Conservation (phyloP, 768 basidiomycete genomes). For the Hysterangium stoloniferum region DNA sequence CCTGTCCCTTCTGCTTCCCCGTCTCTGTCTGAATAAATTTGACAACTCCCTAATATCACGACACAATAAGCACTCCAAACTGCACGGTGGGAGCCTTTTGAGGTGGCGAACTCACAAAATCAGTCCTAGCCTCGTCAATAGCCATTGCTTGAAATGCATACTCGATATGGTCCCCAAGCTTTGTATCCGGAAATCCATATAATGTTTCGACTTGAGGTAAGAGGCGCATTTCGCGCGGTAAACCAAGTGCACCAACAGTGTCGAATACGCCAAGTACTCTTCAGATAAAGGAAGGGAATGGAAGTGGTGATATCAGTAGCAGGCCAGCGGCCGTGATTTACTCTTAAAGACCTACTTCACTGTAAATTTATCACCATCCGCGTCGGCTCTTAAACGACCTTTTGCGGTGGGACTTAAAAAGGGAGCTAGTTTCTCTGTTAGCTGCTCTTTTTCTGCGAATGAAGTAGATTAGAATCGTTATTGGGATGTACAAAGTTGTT, state of each 20-base stretch:
- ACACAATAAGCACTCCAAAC: no score
- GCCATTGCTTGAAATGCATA: slow-evolving; percentile 64
- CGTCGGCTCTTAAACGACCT: slow-evolving; percentile 45
- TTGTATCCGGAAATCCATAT: slow-evolving; percentile 57
- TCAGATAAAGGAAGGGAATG: background rate
- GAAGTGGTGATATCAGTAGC: background rate
- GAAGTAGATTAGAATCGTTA: background rate
- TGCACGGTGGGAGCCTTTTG: background rate
- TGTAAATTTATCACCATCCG: slow-evolving; percentile 42
- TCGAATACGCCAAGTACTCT: slow-evolving; percentile 75
- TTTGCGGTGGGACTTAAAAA: slow-evolving; percentile 46
- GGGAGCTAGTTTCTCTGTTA: slow-evolving; percentile 33
- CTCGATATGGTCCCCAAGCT: slow-evolving; percentile 58
- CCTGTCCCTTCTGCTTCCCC: slow-evolving; percentile 48
- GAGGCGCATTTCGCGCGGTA: slow-evolving; percentile 56
- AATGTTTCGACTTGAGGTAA: slow-evolving; percentile 33
- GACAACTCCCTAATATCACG: slow-evolving; percentile 54
- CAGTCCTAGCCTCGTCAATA: slow-evolving; percentile 54
- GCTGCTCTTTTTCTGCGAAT: background rate
- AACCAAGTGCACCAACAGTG: slow-evolving; percentile 62
- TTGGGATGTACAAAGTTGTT: no score
- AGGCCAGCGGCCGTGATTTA: background rate
- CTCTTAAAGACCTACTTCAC: slow-evolving; percentile 50
- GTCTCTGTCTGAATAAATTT: slow-evolving; percentile 53
- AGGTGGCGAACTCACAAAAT: slow-evolving; percentile 45